Base-by-base conservation (phyloP, 2,329 filamentous ascomycete species). In the Nectriaceae sp. region DNA sequence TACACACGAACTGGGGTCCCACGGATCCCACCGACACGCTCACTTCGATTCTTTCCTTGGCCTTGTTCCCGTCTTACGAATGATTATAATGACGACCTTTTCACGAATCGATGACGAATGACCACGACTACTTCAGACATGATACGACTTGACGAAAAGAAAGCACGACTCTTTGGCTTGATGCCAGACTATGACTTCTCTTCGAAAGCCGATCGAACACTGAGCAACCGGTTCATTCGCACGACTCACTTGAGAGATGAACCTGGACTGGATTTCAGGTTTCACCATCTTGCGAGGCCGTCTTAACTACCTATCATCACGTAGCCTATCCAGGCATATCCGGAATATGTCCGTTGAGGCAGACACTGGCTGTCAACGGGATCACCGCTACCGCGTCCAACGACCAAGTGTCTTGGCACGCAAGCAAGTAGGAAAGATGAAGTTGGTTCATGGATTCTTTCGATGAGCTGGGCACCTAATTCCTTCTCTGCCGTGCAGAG, bases 301-400 rank as follows among this genome's bases (percentile, higher is more conserved):
- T 66, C 62, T 60, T 50, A 42, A 63, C 57, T 56, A 53, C 49
- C 50, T 45, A 60, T 63, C 64, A 70, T 70, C 65, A 56, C 62
- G 62, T 70, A 64, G 65, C 65, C 60, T 61, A 56, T 44, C 56
- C 59, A 54, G 55, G 55, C 61, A 63, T 70, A 74, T 73, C 72
- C 57, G 71, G 68, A 55, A 70, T 74, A 68, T 64, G 42, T 45
- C 51, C 58, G 57, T 53, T 53, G 60, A 65, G 63, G 59, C 65
- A 64, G 73, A 69, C 74, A 75, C 73, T 71, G 72, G 70, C 51
- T 76, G 74, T 73, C 70, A 65, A 71, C 67, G 69, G 66, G 64
- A 66, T 61, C 57, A 63, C 57, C 57, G 59, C 60, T 53, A 44
- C 51, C 53, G 48, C 43, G 33, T 39, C 40, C 24, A 41, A 41